phyloP scores from a whole-genome alignment of 768 basidiomycete genomes.

The Tricholoma terreum region DNA sequence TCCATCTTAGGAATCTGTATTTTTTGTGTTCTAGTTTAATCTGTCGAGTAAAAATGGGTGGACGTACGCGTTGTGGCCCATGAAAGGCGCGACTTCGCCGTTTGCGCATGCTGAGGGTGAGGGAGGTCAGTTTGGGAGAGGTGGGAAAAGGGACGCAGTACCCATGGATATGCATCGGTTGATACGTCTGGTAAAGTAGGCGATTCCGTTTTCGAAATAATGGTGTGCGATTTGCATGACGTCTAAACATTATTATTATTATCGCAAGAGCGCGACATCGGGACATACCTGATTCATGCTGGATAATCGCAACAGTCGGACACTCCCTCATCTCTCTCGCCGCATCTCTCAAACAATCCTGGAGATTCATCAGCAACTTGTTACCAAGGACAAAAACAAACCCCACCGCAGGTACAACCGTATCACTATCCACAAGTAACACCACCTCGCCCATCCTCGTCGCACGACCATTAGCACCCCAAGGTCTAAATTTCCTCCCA shows the following conservation, averaged over 20 bases:
- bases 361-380: background rate
- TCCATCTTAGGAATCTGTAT: conserved; percentile 71
- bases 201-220: conserved; percentile 88
- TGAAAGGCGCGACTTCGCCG: conserved; percentile 79
- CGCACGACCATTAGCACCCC: conserved; percentile 72
- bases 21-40: background rate
- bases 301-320: conserved; percentile 79
- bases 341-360: conserved; percentile 81
- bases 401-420: conserved; percentile 61
- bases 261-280: conserved; percentile 9
- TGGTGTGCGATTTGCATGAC: conserved; percentile 85
- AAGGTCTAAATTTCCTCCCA: conserved; percentile 52
- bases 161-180: conserved; percentile 74
- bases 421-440: conserved; percentile 77
- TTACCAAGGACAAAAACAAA: background rate
- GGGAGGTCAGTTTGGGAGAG: background rate
- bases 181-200: conserved; percentile 80
- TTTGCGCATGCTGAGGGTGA: conserved; percentile 62
- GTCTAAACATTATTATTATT: conserved; percentile 30
- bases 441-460: conserved; percentile 75
- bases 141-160: conserved; percentile 37
- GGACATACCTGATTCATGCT: conserved; percentile 67
- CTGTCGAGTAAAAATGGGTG: background rate
- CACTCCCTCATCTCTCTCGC: conserved; percentile 76
- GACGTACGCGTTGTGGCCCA: conserved; percentile 72